Base-by-base conservation (phyloP, 108 stramenopile species). In the Licmophora abbreviata region DNA sequence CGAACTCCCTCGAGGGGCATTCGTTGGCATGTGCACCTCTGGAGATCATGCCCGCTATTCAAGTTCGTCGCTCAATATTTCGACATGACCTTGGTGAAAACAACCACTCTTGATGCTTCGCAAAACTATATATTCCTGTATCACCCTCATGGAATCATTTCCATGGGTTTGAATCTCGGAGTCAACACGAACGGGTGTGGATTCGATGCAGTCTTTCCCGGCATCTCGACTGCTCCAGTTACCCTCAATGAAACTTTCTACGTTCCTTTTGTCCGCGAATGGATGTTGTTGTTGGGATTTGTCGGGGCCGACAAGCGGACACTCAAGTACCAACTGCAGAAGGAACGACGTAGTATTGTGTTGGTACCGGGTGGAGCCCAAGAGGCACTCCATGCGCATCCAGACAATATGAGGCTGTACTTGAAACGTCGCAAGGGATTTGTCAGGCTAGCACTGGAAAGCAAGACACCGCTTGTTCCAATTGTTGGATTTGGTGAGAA, bases 341-440 rank as follows among this genome's bases (percentile, higher is more conserved):
- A 20, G 1, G 15, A 52, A 21, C 35, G 50, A 40, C 11, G 44
- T 20, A n/a, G 52, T 20, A 31, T 80, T n/a, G 56, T 80, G 14
- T 18, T 80, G 48, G 59, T 80, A 12, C 64, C 65, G 4, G 79
- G 79, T 24, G 79, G 79, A 10, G 75, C 71, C 8, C 51, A 45
- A 15, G 73, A 82, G 63, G 48, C 57, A n/a, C 35, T 74, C 27
- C 37, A 67, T 21, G 42, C 56, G 24, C 44, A 68, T 3, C 65
- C 54, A 0, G 54, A 55, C 21, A 24, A 26, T 0, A 53, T 71
- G 17, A 24, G 44, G 8, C 38, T 88, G 31, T 78, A 61, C 41
- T 55, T 94, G 7, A 20, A 52, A 33, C 70, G 65, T 27, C 65
- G 88, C 2, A 82, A 81, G 47, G 93, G 93, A 7, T 91, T 94